These are phyloP conservation scores for Hypoxylon sp. DNA, from an alignment of 2,329 filamentous ascomycete genomes.

Conservation along the genomic window DNA sequence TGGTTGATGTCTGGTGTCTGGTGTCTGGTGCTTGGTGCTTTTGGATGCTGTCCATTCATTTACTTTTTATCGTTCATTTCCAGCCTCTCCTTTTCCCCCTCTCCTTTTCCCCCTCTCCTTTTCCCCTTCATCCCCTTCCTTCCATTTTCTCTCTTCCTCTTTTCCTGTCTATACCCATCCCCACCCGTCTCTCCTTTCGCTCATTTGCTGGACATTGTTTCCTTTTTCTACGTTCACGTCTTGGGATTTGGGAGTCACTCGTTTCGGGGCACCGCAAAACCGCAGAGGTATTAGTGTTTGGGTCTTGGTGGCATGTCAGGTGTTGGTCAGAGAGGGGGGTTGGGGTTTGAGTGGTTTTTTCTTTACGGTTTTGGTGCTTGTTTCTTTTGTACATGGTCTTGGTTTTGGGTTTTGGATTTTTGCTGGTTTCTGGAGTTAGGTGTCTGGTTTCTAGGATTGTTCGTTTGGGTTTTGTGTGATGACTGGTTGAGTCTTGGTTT, in stretches of 20 bases:
- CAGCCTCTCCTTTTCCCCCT: not conserved
- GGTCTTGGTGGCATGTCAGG: constrained; percentile 1
- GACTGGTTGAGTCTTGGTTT: constrained; percentile 16
- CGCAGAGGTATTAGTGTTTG: constrained; percentile 18
- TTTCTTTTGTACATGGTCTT: constrained; percentile 3
- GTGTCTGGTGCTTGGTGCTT: not conserved
- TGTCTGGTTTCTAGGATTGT: constrained; percentile 4
- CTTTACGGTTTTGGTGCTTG: constrained; percentile 2
- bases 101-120: not conserved
- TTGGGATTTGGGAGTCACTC: constrained; percentile 6
- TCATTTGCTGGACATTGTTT: constrained; percentile 6
- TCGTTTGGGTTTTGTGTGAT: constrained; percentile 7
- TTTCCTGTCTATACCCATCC: not conserved
- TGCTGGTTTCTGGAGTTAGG: constrained; percentile 18
- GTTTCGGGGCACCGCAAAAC: constrained; percentile 35
- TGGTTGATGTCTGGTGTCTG: not conserved
- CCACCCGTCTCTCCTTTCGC: not conserved
- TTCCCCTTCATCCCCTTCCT: not conserved
- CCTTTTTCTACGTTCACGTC: not conserved
- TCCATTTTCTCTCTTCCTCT: not conserved
- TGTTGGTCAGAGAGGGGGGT: not conserved
- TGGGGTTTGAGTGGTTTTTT: not conserved
- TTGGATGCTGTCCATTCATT: not conserved
- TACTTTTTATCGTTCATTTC: not conserved
- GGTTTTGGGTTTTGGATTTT: not conserved